Evolutionary conservation across 2,329 filamentous ascomycete species (phyloP).

Genomic region (Clarireedia hainanense): DNA sequence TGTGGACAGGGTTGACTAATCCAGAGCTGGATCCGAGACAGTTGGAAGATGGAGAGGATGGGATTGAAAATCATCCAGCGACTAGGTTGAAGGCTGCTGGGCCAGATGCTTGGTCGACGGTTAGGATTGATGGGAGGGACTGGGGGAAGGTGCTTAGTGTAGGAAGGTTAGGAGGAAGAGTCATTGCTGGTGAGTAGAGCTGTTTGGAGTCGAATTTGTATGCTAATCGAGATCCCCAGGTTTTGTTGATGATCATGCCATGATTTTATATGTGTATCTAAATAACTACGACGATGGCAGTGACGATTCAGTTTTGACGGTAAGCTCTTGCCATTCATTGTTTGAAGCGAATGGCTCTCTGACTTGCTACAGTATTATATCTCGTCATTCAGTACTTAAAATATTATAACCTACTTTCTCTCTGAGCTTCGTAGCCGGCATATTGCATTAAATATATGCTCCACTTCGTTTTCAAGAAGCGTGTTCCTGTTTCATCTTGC

Average conservation of each 20-base stretch:
- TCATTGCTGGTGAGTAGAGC: constrained; percentile 69
- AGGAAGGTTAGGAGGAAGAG: constrained; percentile 76
- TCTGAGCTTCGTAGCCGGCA: neutral
- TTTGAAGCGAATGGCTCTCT: neutral
- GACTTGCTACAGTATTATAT: neutral
- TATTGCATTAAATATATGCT: no score
- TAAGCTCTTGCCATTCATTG: constrained; percentile 34
- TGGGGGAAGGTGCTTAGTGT: constrained; percentile 95
- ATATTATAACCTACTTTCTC: no score
- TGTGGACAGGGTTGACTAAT: constrained; percentile 81
- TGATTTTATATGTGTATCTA: constrained; percentile 79
- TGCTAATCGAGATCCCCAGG: constrained; percentile 31
- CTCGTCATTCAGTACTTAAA: neutral
- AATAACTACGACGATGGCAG: constrained; percentile 58
- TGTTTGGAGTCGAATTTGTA: neutral
- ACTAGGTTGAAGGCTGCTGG: constrained; percentile 69
- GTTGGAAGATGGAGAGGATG: constrained; percentile 55
- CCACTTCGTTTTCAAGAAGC: no score
- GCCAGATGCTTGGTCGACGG: constrained; percentile 78
- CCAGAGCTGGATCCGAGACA: constrained; percentile 77
- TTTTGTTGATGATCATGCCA: constrained; percentile 70
- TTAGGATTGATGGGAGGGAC: constrained; percentile 86
- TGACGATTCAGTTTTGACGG: constrained; percentile 70
- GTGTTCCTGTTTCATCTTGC: no score
- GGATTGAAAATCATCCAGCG: constrained; percentile 71